Percentiles rank a stretch among this genome's conserved stretches.
phyloP scores from a whole-genome alignment of 2,329 filamentous ascomycete species.

The Moelleriella libera region DNA sequence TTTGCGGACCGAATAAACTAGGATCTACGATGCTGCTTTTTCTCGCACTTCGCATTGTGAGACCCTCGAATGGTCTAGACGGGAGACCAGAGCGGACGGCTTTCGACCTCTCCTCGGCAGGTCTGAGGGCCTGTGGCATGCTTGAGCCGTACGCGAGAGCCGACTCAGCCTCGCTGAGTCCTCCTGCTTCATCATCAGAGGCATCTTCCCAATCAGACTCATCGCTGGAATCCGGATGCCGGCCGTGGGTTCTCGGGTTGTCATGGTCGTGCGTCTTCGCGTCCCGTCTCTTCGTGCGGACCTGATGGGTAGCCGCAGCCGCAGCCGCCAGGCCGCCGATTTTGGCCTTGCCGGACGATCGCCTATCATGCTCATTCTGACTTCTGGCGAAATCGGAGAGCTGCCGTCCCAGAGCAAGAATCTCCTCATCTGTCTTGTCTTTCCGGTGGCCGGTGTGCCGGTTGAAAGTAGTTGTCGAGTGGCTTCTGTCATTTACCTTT shows the following conservation, averaged over 20 bases:
- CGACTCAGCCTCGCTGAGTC: conserved; percentile 23
- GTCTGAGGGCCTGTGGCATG: conserved; percentile 8
- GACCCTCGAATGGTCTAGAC: conserved; percentile 1
- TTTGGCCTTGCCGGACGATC: conserved; percentile 18
- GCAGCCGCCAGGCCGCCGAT: conserved; percentile 18
- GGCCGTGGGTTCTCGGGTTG: conserved; percentile 23
- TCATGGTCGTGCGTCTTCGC: conserved; percentile 21
- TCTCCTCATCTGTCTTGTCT: conserved; percentile 40
- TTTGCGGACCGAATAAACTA: conserved; percentile 42
- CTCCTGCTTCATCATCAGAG: conserved; percentile 26
- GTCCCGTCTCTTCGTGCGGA: conserved; percentile 23
- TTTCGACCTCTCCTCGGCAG: too few species aligned
- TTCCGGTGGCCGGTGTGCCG: conserved; percentile 8
- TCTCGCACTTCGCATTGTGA: conserved; percentile 11
- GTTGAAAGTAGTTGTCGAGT: background rate
- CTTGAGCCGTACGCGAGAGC: conserved; percentile 21
- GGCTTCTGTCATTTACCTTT: background rate
- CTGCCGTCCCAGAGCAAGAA: conserved; percentile 38
- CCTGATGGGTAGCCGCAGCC: conserved; percentile 24
- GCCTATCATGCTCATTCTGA: conserved; percentile 35
- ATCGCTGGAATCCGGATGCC: conserved; percentile 7
- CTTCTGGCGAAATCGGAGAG: conserved; percentile 37
- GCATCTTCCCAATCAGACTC: conserved; percentile 45
- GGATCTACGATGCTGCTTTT: conserved; percentile 43
- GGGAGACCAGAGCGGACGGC: background rate